Conservation (phyloP, 805 yeast genomes). For the Lachancea fermentati region DNA sequence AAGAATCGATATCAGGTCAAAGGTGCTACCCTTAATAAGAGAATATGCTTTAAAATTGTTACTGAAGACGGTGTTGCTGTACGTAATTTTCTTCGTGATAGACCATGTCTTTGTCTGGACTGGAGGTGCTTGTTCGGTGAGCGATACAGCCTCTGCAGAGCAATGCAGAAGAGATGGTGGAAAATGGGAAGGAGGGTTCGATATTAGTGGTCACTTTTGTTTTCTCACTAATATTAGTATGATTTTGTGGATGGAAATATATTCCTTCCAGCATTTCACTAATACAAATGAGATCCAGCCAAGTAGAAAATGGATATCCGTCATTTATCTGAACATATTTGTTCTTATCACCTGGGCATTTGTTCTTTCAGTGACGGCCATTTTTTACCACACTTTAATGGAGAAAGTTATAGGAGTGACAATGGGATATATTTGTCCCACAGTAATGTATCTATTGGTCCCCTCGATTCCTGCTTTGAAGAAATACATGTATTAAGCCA, state of each 20-base stretch:
- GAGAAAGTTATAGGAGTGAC: constrained; percentile 71
- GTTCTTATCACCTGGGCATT: constrained; percentile 48
- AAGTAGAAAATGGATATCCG: neutral
- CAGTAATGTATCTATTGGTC: constrained; percentile 37
- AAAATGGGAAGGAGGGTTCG: constrained; percentile 46
- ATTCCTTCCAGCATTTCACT: constrained; percentile 11
- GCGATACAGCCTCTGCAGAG: constrained; percentile 28
- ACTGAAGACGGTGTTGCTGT: constrained; percentile 22
- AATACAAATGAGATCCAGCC: constrained; percentile 2
- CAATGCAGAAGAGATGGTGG: constrained; percentile 31
- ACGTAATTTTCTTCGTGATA: constrained; percentile 25
- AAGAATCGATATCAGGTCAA: constrained; percentile 1
- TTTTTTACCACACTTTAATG: constrained; percentile 71
- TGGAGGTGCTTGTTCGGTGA: constrained; percentile 31
- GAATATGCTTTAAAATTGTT: constrained; percentile 24
- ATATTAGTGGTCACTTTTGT: constrained; percentile 49
- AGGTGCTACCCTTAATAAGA: constrained; percentile 10
- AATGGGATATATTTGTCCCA: constrained; percentile 53
- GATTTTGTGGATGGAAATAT: constrained; percentile 36
- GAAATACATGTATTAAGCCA: constrained; percentile 8
- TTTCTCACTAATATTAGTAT: constrained; percentile 40
- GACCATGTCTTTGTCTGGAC: constrained; percentile 31
- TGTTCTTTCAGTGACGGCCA: constrained; percentile 61
- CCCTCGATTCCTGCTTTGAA: constrained; percentile 15
- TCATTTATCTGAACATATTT: constrained; percentile 13